Percentiles rank a stretch among this genome's conserved stretches.
Conservation (phyloP, 2,329 filamentous ascomycete species). For the Venturia carpophila region DNA sequence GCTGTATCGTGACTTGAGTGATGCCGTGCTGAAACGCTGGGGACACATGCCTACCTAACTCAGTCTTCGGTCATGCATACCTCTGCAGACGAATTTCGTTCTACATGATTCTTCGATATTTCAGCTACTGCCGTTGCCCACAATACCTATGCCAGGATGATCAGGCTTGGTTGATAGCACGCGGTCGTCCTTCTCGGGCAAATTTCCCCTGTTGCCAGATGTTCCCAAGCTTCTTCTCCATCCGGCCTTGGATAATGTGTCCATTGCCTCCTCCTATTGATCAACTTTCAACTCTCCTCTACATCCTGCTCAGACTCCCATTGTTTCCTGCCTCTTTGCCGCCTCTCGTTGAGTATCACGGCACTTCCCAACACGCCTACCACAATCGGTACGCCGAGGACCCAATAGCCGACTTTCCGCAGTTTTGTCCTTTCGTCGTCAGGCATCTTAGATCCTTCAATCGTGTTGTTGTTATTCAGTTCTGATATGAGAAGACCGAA, state of each 20-base stretch:
- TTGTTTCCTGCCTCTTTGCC: neutral
- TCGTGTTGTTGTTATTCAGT: slow-evolving; percentile 15
- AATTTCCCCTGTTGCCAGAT: neutral
- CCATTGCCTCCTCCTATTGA: neutral
- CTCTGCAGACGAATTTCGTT: no score
- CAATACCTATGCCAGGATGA: neutral
- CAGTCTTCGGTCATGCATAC: no score
- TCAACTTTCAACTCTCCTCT: neutral
- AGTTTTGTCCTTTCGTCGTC: slow-evolving; percentile 13
- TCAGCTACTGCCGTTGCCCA: no score
- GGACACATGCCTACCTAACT: no score
- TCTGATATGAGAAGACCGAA: slow-evolving; percentile 16
- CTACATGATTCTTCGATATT: no score
- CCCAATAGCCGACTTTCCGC: slow-evolving; percentile 11
- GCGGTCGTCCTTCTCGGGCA: neutral
- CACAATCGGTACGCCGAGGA: neutral
- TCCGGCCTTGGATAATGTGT: neutral
- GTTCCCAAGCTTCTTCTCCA: neutral
- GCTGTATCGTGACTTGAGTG: no score
- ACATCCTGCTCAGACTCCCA: neutral
- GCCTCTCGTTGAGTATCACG: slow-evolving; percentile 3
- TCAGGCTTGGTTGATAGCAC: neutral
- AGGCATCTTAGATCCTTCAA: neutral
- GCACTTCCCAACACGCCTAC: neutral
- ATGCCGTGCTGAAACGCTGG: no score